These are phyloP conservation scores for Epichloe gansuensis DNA, from an alignment of 2,329 filamentous ascomycete species.

Conservation along the genomic window DNA sequence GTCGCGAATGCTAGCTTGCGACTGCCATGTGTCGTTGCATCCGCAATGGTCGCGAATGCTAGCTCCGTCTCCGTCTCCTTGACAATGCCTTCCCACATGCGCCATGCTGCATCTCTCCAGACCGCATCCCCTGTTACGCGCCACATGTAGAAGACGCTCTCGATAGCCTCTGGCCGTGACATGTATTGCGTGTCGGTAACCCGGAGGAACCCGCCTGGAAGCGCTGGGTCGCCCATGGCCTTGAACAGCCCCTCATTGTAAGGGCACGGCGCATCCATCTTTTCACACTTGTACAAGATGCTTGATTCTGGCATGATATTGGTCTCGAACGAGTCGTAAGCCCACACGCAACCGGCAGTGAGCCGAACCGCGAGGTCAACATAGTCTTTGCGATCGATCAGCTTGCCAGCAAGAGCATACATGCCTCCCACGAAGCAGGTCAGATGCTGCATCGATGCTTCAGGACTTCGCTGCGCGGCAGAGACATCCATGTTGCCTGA, in stretches of 20 bases:
- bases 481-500: constrained; percentile 30
- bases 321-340: constrained; percentile 35
- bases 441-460: constrained; percentile 41
- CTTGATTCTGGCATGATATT: constrained; percentile 44
- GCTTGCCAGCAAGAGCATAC: constrained; percentile 52
- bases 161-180: constrained; percentile 38
- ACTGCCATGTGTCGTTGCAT: constrained; percentile 21
- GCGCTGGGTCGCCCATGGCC: constrained; percentile 9
- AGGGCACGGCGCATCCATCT: constrained; percentile 22
- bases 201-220: constrained; percentile 47
- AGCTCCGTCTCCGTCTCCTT: constrained; percentile 29
- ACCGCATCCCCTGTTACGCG: constrained; percentile 33
- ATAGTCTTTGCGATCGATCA: constrained; percentile 39
- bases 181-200: constrained; percentile 30
- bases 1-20: constrained; percentile 30
- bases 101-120: constrained; percentile 34
- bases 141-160: constrained; percentile 40
- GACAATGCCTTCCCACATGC: constrained; percentile 33
- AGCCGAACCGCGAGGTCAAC: constrained; percentile 35
- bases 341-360: constrained; percentile 42
- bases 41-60: constrained; percentile 30
- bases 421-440: constrained; percentile 61
- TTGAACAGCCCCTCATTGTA: constrained; percentile 18
- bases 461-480: constrained; percentile 17
- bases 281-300: constrained; percentile 24